Conservation (phyloP, 257 asterid species). For the Osmanthus fragrans region DNA sequence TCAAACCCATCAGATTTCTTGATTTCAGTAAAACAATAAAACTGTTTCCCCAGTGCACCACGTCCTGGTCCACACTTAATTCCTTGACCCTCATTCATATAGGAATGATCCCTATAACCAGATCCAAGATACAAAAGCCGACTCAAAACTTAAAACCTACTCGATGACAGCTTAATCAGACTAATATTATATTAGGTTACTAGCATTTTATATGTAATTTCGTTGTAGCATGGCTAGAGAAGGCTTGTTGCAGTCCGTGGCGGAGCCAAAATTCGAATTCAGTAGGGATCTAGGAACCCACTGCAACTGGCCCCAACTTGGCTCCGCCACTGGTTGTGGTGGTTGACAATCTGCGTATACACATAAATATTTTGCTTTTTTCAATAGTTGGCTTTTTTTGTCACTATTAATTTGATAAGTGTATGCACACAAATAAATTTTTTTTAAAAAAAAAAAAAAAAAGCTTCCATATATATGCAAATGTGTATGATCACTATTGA, state of each 20-base stretch:
- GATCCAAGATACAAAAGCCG: slow-evolving; percentile 19
- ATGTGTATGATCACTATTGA: neutral
- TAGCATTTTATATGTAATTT: neutral
- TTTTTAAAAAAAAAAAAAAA: neutral
- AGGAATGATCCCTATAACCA: neutral
- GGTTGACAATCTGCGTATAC: neutral
- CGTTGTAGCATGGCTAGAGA: neutral
- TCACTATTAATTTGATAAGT: neutral
- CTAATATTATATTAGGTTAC: neutral
- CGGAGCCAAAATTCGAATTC: no score
- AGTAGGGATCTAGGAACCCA: no score
- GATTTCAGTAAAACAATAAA: slow-evolving; percentile 34
- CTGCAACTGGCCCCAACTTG: no score
- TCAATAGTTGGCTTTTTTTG: neutral
- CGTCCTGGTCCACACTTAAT: slow-evolving; percentile 31
- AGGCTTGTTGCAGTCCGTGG: no score
- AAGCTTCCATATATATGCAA: neutral
- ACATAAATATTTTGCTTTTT: no score
- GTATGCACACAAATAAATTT: neutral
- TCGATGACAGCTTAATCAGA: slow-evolving; percentile 23
- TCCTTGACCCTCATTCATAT: neutral
- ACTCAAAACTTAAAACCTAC: slow-evolving; percentile 33
- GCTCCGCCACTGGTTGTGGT: neutral
- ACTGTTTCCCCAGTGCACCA: slow-evolving; percentile 34
- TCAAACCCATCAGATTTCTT: slow-evolving; percentile 28